phyloP scores from a whole-genome alignment of 169 alveolate species.

The Babesia bovis region DNA sequence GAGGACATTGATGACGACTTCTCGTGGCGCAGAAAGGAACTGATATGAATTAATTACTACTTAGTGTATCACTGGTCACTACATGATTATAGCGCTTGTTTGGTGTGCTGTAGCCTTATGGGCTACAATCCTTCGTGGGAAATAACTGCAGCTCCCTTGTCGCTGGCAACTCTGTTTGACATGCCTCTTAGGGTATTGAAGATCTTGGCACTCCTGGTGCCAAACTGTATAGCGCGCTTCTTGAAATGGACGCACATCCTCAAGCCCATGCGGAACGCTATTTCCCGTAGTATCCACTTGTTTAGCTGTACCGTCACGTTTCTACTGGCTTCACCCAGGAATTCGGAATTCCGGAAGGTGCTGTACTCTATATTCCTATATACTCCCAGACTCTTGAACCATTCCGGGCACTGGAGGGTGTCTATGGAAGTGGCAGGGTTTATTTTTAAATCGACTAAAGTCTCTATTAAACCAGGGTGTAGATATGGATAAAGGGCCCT shows the following conservation, averaged over 20 bases:
- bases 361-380: constrained; percentile 10
- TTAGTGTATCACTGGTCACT: no score
- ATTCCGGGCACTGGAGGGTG: constrained; percentile 49
- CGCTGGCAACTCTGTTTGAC: constrained; percentile 63
- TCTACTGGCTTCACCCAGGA: constrained; percentile 10
- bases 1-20: constrained; percentile 36
- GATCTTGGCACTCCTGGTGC: constrained; percentile 65
- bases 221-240: constrained; percentile 78
- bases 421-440: constrained; percentile 52
- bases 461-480: constrained; percentile 34
- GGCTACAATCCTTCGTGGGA: neutral
- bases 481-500: constrained; percentile 58
- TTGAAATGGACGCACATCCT: constrained; percentile 66
- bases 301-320: constrained; percentile 38
- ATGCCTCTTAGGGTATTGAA: constrained; percentile 50
- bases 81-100: no score
- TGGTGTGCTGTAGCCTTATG: no score
- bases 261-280: constrained; percentile 49
- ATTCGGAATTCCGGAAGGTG: constrained; percentile 38
- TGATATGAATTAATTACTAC: neutral
- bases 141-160: constrained; percentile 43
- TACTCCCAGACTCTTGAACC: constrained; percentile 48
- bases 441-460: constrained; percentile 34
- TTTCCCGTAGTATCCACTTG: constrained; percentile 76
- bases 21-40: constrained; percentile 52